phyloP scores from a whole-genome alignment of 1,284 basidiomycete species.

The Ganoderma resinaceum region DNA sequence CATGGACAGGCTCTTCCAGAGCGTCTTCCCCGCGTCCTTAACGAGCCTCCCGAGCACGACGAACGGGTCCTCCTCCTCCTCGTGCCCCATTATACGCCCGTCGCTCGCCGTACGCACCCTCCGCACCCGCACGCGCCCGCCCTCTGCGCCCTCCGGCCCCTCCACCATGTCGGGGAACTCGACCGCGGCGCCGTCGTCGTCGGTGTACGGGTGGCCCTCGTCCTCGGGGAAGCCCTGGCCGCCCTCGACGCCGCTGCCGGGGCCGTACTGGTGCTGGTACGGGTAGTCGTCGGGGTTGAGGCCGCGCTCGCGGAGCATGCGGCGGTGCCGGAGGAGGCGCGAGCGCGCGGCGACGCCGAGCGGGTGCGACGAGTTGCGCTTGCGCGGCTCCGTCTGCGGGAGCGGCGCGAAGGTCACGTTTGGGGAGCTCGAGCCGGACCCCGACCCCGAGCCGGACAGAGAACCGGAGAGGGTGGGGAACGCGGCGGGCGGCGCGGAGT shows the following conservation, averaged over 20 bases:
- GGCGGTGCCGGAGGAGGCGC: slow-evolving; percentile 47
- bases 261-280: slow-evolving; percentile 25
- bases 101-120: slow-evolving; percentile 25
- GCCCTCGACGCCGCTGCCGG: slow-evolving; percentile 20
- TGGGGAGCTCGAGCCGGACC: slow-evolving; percentile 26
- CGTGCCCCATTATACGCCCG: too few species aligned
- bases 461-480: slow-evolving; percentile 26
- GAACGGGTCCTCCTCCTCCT: slow-evolving; percentile 37
- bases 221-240: slow-evolving; percentile 7
- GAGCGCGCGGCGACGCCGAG: slow-evolving; percentile 70
- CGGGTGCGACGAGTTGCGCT: slow-evolving; percentile 60
- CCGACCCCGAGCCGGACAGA: slow-evolving; percentile 24
- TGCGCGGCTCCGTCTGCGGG: slow-evolving; percentile 60
- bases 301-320: slow-evolving; percentile 36
- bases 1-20: slow-evolving; percentile 38
- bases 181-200: neutral
- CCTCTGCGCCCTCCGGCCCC: slow-evolving; percentile 25
- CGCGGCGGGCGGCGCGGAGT: slow-evolving; percentile 22
- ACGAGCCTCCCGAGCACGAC: slow-evolving; percentile 37
- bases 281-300: slow-evolving; percentile 23
- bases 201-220: slow-evolving; percentile 5
- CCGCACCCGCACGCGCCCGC: slow-evolving; percentile 21
- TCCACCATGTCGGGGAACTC: slow-evolving; percentile 20
- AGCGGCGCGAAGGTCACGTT: slow-evolving; percentile 72
- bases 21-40: slow-evolving; percentile 36